These are phyloP conservation scores for Hysterangium stoloniferum DNA, from an alignment of 768 basidiomycete species.

Conservation along the genomic window DNA sequence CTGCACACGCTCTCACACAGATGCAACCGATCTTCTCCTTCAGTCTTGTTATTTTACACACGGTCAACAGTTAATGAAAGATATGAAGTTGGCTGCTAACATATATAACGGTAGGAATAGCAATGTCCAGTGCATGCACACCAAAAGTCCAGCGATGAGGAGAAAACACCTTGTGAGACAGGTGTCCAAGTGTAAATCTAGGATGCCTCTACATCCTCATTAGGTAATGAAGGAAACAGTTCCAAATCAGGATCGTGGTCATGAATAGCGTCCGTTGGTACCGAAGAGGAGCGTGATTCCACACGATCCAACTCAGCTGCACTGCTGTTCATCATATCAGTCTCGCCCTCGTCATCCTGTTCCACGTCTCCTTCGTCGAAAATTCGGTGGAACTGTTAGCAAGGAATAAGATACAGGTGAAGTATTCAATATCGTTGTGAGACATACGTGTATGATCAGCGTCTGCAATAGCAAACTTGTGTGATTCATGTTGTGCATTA, in stretches of 20 bases:
- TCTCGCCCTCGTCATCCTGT: conserved; percentile 30
- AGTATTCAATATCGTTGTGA: neutral
- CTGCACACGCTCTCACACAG: neutral
- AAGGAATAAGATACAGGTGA: conserved; percentile 5
- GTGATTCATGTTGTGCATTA: conserved; percentile 73
- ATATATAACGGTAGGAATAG: conserved; percentile 4
- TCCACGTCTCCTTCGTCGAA: conserved; percentile 52
- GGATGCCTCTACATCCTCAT: conserved; percentile 3
- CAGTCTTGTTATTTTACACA: neutral
- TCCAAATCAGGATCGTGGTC: conserved; percentile 12
- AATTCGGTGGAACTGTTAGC: conserved; percentile 38
- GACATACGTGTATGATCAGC: conserved; percentile 68
- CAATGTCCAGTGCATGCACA: neutral
- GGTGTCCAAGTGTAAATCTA: neutral
- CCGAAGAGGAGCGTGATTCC: conserved; percentile 5
- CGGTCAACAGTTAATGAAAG: neutral
- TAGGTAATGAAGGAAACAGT: neutral
- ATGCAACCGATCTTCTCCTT: neutral
- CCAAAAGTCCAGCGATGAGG: neutral
- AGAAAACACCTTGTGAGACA: neutral
- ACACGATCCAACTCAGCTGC: neutral
- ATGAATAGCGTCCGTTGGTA: conserved; percentile 13
- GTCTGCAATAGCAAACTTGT: conserved; percentile 70
- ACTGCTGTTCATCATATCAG: conserved; percentile 1
- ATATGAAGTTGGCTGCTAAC: neutral